phyloP scores from a whole-genome alignment of 2,329 filamentous ascomycete genomes.

The Scedosporium aurantiacum region DNA sequence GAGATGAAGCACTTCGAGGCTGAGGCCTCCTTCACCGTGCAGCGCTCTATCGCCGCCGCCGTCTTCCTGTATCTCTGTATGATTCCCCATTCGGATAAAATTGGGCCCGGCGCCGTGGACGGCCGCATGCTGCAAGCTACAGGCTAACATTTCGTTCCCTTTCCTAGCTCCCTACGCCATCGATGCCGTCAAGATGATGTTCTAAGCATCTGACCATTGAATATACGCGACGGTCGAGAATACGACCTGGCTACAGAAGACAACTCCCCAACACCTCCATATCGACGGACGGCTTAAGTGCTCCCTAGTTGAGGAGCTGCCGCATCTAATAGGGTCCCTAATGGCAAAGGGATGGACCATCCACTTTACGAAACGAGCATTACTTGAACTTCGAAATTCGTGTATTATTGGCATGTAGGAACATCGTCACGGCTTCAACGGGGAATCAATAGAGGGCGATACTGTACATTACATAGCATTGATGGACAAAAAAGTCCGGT shows the following conservation, averaged over 20 bases:
- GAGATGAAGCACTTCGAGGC: slow-evolving; percentile 61
- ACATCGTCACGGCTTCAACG: neutral
- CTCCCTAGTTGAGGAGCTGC: neutral
- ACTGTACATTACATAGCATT: neutral
- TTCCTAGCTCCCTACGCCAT: slow-evolving; percentile 45
- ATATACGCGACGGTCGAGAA: no score
- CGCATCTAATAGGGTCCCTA: neutral
- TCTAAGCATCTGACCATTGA: slow-evolving; percentile 18
- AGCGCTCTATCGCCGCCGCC: slow-evolving; percentile 54
- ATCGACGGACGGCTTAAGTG: no score
- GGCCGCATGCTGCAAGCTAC: neutral
- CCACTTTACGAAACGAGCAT: neutral
- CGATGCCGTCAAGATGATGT: slow-evolving; percentile 36
- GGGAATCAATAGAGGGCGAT: neutral
- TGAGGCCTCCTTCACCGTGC: slow-evolving; percentile 55
- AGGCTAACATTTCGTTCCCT: neutral
- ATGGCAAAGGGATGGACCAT: neutral
- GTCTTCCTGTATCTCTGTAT: slow-evolving; percentile 67
- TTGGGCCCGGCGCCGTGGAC: neutral
- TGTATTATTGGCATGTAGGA: slow-evolving; percentile 2
- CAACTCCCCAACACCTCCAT: neutral
- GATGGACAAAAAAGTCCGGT: neutral
- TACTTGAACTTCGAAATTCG: neutral
- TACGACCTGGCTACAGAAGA: neutral
- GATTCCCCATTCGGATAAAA: slow-evolving; percentile 16